These are phyloP conservation scores for Sporormia fimetaria DNA, from an alignment of 495 filamentous ascomycete genomes.

Conservation along the genomic window DNA sequence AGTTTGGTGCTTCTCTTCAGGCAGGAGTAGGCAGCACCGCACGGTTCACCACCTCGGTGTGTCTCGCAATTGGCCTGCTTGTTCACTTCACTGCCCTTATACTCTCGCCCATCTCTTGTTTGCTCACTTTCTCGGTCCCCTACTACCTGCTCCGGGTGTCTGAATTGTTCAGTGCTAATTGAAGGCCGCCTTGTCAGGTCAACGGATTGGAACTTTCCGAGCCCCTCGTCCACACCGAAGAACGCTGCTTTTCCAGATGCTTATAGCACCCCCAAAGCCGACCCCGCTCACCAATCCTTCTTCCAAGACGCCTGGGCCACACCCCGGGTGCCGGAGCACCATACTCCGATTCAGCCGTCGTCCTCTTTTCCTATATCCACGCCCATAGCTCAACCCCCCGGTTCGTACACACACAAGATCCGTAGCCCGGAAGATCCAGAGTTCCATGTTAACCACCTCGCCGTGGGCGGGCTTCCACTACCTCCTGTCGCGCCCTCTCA, in stretches of 20 bases:
- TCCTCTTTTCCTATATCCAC: slow-evolving; percentile 24
- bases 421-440: slow-evolving; percentile 25
- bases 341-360: slow-evolving; percentile 30
- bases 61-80: neutral
- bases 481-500: slow-evolving; percentile 48
- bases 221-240: slow-evolving; percentile 32
- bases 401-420: slow-evolving; percentile 19
- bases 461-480: slow-evolving; percentile 41
- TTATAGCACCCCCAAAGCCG: slow-evolving; percentile 30
- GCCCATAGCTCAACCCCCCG: slow-evolving; percentile 21
- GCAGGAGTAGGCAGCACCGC: slow-evolving; percentile 22
- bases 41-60: slow-evolving; percentile 4
- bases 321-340: slow-evolving; percentile 29
- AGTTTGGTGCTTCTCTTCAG: slow-evolving; percentile 2
- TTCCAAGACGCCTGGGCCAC: slow-evolving; percentile 35
- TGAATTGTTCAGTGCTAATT: slow-evolving; percentile 23
- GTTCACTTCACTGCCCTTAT: no score
- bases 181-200: slow-evolving; percentile 16
- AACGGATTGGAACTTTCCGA: slow-evolving; percentile 34
- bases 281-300: slow-evolving; percentile 24
- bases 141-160: slow-evolving; percentile 5
- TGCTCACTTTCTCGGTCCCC: slow-evolving; percentile 1
- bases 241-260: slow-evolving; percentile 24
- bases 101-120: no score
- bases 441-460: slow-evolving; percentile 47